These are phyloP conservation scores for Penicillium lagena DNA, from an alignment of 495 filamentous ascomycete species.

Conservation along the genomic window DNA sequence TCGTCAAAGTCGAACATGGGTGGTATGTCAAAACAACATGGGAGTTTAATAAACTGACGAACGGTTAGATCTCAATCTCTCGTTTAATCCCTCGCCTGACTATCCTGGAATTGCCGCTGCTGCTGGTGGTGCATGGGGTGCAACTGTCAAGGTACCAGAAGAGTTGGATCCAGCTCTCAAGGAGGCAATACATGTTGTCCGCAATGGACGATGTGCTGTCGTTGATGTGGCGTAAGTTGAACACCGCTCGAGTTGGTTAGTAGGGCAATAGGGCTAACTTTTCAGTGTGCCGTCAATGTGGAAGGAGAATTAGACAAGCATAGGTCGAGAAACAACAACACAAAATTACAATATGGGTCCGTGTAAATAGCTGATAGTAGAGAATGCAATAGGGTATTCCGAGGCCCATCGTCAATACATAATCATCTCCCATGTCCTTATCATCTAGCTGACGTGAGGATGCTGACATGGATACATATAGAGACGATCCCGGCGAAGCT, in stretches of 20 bases:
- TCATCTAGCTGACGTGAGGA: no score
- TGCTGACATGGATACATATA: no score
- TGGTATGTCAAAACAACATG: not conserved
- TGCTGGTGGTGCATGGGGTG: constrained; percentile 33
- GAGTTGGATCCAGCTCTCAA: constrained; percentile 8
- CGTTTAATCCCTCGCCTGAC: constrained; percentile 71
- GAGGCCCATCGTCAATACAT: no score
- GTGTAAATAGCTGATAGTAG: no score
- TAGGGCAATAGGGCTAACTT: not conserved
- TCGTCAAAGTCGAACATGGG: constrained; percentile 14
- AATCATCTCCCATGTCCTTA: no score
- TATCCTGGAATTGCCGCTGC: constrained; percentile 83
- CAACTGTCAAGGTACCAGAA: constrained; percentile 6
- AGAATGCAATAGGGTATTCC: no score
- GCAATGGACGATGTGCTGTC: constrained; percentile 11
- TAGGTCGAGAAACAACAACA: no score
- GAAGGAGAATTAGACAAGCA: constrained; percentile 5
- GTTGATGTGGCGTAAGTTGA: constrained; percentile 16
- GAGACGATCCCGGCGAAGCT: no score
- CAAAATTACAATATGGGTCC: no score
- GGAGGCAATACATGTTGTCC: constrained; percentile 7
- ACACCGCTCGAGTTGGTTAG: not conserved
- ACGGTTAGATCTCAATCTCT: constrained; percentile 57
- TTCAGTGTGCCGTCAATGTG: constrained; percentile 15
- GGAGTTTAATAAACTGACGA: not conserved